phyloP scores from a whole-genome alignment of 495 filamentous ascomycete species.

The Hamigera avellanea region DNA sequence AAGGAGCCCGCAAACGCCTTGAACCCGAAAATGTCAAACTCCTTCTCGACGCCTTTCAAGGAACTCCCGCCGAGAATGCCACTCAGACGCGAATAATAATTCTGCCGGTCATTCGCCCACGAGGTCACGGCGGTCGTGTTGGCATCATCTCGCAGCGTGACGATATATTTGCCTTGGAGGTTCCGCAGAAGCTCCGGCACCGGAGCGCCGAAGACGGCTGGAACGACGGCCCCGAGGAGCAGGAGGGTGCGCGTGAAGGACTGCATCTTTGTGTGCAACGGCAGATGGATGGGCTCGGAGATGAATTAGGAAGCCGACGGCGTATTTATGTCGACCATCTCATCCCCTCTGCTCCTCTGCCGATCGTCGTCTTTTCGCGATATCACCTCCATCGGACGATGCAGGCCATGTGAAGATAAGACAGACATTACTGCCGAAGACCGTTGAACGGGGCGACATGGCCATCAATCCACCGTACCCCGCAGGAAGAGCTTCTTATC shows the following conservation, averaged over 20 bases:
- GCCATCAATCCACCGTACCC: too few relatives aligned
- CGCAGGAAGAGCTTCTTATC: too few relatives aligned
- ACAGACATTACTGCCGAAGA: too few relatives aligned
- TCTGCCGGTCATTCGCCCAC: not conserved
- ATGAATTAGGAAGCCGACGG: too few relatives aligned
- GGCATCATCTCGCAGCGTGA: not conserved
- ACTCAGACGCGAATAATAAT: not conserved
- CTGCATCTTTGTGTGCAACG: too few relatives aligned
- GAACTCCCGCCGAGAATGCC: not conserved
- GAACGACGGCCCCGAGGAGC: conserved; percentile 15
- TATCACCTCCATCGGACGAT: too few relatives aligned
- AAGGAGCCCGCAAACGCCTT: not conserved
- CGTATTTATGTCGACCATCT: too few relatives aligned
- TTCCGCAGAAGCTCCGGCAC: conserved; percentile 5
- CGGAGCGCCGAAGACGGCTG: conserved; percentile 11
- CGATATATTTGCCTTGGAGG: not conserved
- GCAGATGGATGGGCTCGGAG: too few relatives aligned
- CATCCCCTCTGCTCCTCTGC: too few relatives aligned
- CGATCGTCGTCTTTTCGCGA: too few relatives aligned
- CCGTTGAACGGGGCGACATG: too few relatives aligned
- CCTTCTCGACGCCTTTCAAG: not conserved
- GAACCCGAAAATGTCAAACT: not conserved
- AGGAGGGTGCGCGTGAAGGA: conserved; percentile 16
- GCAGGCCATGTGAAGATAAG: too few relatives aligned
- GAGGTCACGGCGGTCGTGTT: not conserved